A percentile compares a stretch with the other conserved stretches of the same genome.
These are phyloP conservation scores for Pichia paraexigua DNA, from an alignment of 805 yeast genomes.

Conservation along the genomic window DNA sequence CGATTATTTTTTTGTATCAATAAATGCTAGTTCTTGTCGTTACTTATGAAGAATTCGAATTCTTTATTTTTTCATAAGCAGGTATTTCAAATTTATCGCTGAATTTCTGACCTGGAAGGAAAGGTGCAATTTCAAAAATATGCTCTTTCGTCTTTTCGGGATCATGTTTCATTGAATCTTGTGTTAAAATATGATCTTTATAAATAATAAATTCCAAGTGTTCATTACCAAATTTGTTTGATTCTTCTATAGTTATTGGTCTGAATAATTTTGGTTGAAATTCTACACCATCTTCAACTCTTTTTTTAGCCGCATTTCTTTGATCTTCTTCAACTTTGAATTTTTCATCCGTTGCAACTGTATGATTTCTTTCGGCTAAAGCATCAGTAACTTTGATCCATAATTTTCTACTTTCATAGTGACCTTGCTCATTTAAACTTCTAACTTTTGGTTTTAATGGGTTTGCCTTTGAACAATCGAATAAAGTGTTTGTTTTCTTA, in stretches of 20 bases:
- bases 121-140: conserved; percentile 63
- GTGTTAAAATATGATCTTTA: conserved; percentile 33
- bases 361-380: conserved; percentile 71
- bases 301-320: conserved; percentile 60
- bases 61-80: conserved; percentile 46
- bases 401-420: conserved; percentile 68
- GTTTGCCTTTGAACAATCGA: conserved; percentile 50
- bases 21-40: background rate
- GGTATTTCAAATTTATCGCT: conserved; percentile 60
- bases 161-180: conserved; percentile 31
- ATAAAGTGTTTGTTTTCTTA: conserved; percentile 38
- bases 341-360: conserved; percentile 81
- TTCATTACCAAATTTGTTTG: conserved; percentile 25
- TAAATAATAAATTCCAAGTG: conserved; percentile 60
- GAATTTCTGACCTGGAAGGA: conserved; percentile 73
- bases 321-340: conserved; percentile 82
- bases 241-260: conserved; percentile 31
- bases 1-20: background rate
- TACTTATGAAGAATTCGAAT: background rate
- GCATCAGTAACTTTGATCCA: conserved; percentile 84
- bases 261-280: conserved; percentile 76
- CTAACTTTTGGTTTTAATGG: conserved; percentile 63
- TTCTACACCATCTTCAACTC: conserved; percentile 71
- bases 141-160: conserved; percentile 43
- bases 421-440: conserved; percentile 72